Evolutionary conservation across 2,329 filamentous ascomycete genomes (phyloP), one percentile per base, ranked within the genome.

Genomic region (Colletotrichum cuscutae): DNA sequence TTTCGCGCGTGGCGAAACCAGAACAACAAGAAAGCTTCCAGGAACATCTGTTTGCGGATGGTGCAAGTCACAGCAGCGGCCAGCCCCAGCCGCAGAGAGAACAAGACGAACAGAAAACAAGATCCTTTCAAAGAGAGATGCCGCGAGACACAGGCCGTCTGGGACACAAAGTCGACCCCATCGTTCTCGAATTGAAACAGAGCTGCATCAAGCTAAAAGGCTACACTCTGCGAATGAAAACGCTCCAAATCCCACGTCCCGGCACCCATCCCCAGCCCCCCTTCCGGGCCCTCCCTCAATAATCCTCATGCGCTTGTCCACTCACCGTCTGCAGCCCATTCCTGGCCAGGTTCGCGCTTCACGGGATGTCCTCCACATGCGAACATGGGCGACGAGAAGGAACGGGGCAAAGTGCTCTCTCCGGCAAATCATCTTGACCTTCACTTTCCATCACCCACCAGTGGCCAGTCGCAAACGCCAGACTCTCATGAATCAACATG

Each of bases 111-210:
- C 4, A 22, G 26, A 46, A 24, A 32, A 22, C 12, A 56, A 11
- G 2, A 24, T 35, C 8, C 35, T 30, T 30, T 24, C 28, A 54
- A 53, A 28, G 24, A 42, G 15, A 15, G 42, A 57, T 28, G 42
- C 32, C 54, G 60, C 56, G 57, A 65, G 56, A 71, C 56, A 42
- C 57, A 67, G 62, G 66, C 68, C 22, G 68, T 49, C 42, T 56
- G 63, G 60, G 70, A 58, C 46, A 37, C 13, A 64, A 53, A 65
- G 59, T 69, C 22, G 67, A 69, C 57, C 53, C 54, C 42, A 57
- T 70, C 53, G 54, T 68, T 60, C 42, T 70, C 70, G 66, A 65
- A 70, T 60, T 56, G 70, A 65, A 72, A 70, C 65, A 60, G 32
- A 32, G 46, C 66, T 72, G 65, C 59, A 22, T 64, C 65, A 42